Conservation (phyloP, 169 alveolate genomes). For the Plasmodium inui region DNA sequence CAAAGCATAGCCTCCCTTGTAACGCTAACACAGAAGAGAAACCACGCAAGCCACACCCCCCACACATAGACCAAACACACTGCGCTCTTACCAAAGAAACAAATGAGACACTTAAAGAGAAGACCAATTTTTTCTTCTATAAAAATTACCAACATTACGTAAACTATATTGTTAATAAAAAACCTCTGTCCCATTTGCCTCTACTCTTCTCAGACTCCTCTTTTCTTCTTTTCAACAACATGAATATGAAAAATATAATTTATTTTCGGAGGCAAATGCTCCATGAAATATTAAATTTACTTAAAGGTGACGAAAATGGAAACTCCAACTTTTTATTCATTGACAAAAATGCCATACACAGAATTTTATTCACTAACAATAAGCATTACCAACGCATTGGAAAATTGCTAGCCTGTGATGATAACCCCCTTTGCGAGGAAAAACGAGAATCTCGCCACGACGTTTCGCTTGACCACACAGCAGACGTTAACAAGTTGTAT, state of each 20-base stretch:
- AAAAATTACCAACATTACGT: conserved; percentile 62
- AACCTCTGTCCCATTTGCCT: conserved; percentile 33
- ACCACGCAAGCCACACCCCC: not conserved
- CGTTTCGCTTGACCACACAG: not conserved
- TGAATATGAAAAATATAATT: conserved; percentile 49
- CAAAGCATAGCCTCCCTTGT: not conserved
- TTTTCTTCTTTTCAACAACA: conserved; percentile 48
- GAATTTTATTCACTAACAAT: conserved; percentile 52
- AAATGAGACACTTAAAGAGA: conserved; percentile 17
- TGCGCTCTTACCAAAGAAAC: not conserved
- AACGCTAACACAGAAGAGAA: not conserved
- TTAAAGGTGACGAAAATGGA: conserved; percentile 4
- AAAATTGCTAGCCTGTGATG: not conserved
- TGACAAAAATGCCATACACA: conserved; percentile 37
- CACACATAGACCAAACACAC: not conserved
- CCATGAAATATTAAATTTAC: conserved; percentile 42
- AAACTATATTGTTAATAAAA: conserved; percentile 44
- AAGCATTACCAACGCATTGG: not conserved
- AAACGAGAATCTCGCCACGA: not conserved
- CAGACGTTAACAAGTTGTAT: conserved; percentile 1
- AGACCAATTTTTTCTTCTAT: conserved; percentile 42
- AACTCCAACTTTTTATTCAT: conserved; percentile 30
- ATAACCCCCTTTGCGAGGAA: not conserved
- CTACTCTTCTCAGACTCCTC: conserved; percentile 34
- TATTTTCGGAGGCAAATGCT: conserved; percentile 67